Evolutionary conservation across 2,329 filamentous ascomycete species (phyloP).

Genomic region (Neofusicoccum cordaticola): DNA sequence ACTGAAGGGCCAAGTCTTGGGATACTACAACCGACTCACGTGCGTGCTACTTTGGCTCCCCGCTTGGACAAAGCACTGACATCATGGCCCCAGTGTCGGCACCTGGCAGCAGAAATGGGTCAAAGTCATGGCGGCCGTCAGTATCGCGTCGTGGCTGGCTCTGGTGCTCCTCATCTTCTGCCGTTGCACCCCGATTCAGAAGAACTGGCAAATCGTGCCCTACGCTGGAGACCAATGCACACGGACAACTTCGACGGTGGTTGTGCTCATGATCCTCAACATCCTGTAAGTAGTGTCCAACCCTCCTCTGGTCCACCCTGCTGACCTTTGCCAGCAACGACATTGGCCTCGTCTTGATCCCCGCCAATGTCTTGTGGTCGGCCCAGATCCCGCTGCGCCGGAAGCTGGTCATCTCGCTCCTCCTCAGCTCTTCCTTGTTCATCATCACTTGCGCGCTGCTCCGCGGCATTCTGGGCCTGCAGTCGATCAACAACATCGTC

Average conservation of each 20-base stretch:
- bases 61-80: not conserved
- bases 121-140: conserved; percentile 28
- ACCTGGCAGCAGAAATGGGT: conserved; percentile 2
- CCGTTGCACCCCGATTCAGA: conserved; percentile 39
- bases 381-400: conserved; percentile 38
- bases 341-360: conserved; percentile 39
- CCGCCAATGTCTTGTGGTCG: conserved; percentile 41
- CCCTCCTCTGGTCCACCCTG: not conserved
- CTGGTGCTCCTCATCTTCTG: conserved; percentile 36
- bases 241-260: conserved; percentile 31
- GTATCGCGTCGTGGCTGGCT: conserved; percentile 32
- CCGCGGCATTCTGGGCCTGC: conserved; percentile 41
- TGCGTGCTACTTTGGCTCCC: conserved; percentile 22
- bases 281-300: conserved; percentile 19
- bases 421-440: conserved; percentile 46
- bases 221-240: conserved; percentile 43
- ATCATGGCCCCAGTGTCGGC: not conserved
- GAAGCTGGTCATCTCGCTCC: conserved; percentile 40
- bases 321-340: conserved; percentile 35
- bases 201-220: conserved; percentile 43
- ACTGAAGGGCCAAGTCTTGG: conserved; percentile 45
- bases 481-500: conserved; percentile 35
- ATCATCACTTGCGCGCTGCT: conserved; percentile 44
- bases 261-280: conserved; percentile 38
- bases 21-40: conserved; percentile 45